Percentiles rank a stretch among this genome's conserved stretches.
Conservation (phyloP, 306 rosid genomes). For the Ochetophila trinervis region DNA sequence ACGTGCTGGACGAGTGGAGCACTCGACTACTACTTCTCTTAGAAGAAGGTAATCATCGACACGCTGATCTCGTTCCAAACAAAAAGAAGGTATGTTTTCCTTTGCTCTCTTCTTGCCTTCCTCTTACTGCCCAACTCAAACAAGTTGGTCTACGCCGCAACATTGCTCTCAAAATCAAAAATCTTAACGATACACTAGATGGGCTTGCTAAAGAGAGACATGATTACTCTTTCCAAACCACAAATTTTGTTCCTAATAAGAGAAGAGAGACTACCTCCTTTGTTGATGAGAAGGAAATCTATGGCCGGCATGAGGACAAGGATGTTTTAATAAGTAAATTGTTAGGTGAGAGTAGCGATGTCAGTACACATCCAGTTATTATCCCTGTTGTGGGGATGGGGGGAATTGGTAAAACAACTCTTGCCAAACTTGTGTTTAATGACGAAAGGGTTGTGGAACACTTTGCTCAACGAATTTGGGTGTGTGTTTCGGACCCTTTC, state of each 20-base stretch:
- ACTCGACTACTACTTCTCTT: no score
- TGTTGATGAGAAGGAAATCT: conserved; percentile 1
- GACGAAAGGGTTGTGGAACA: conserved; percentile 3
- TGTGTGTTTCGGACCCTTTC: conserved; percentile 27
- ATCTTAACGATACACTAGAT: conserved; percentile 8
- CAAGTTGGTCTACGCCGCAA: neutral
- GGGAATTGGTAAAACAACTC: conserved; percentile 17
- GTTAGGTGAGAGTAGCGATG: neutral
- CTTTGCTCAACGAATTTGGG: conserved; percentile 9
- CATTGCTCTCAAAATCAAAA: conserved; percentile 5
- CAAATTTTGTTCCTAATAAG: no score
- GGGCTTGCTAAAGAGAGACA: neutral
- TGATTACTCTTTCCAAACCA: neutral
- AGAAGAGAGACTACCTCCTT: conserved; percentile 5
- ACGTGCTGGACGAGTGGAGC: conserved; percentile 22
- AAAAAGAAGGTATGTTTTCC: conserved; percentile 14
- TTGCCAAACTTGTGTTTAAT: conserved; percentile 19
- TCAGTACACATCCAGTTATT: neutral
- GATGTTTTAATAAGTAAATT: neutral
- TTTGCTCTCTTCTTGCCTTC: neutral
- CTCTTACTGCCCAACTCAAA: neutral
- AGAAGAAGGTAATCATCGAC: no score
- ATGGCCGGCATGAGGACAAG: conserved; percentile 12
- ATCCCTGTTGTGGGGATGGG: conserved; percentile 28
- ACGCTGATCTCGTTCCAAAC: no score